Evolutionary conservation across 2,329 filamentous ascomycete genomes (phyloP).

Genomic region (Coniochaeta prunicola): DNA sequence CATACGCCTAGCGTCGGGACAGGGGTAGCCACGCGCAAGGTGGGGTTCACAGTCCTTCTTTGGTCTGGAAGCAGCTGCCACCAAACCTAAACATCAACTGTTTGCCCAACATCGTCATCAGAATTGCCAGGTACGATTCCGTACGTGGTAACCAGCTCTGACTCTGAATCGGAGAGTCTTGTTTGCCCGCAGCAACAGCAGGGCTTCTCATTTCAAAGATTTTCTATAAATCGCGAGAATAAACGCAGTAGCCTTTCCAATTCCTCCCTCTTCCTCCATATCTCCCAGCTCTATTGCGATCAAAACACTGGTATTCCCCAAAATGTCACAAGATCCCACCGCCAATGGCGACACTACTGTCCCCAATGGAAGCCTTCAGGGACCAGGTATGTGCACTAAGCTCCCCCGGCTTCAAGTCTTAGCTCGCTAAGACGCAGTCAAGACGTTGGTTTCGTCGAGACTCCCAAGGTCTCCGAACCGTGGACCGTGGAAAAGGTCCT

Average conservation of each 20-base stretch:
- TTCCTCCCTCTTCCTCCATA: neutral
- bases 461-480: slow-evolving; percentile 32
- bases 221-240: neutral
- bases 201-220: neutral
- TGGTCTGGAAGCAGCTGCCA: neutral
- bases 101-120: neutral
- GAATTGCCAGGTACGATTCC: neutral
- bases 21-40: neutral
- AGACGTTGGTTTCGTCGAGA: slow-evolving; percentile 28
- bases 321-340: neutral
- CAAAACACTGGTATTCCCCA: too few species aligned
- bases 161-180: neutral
- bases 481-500: slow-evolving; percentile 60
- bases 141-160: neutral
- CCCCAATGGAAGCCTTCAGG: neutral
- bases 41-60: neutral
- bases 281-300: neutral
- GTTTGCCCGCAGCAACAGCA: neutral
- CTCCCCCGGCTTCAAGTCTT: too few species aligned
- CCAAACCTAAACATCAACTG: too few species aligned
- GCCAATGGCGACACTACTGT: neutral
- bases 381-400: neutral
- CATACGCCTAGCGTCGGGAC: neutral
- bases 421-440: neutral
- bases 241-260: neutral